Percentiles rank a stretch among this genome's conserved stretches.
Conservation (phyloP, 129 eudicot genomes). For the Flaveria bidentis region DNA sequence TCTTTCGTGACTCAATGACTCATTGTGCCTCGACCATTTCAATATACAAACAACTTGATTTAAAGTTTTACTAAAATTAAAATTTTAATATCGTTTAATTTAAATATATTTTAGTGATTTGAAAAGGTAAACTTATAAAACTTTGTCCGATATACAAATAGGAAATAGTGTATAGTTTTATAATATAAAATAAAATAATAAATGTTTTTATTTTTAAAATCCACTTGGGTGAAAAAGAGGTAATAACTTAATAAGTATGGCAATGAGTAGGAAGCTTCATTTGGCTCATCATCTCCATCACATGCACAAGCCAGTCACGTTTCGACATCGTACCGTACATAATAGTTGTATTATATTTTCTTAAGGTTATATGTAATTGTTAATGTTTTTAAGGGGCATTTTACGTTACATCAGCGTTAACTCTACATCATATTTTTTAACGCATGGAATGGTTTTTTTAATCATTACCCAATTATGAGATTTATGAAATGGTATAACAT, state of each 20-base stretch:
- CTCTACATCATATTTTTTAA: too few relatives aligned
- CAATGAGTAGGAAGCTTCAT: conserved; percentile 15
- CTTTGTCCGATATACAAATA: background rate
- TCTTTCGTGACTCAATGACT: background rate
- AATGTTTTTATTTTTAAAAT: background rate
- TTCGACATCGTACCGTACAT: too few relatives aligned
- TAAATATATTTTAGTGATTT: background rate
- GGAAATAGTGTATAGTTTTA: background rate
- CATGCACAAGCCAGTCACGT: conserved; percentile 12
- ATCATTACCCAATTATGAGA: too few relatives aligned
- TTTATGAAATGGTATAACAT: too few relatives aligned
- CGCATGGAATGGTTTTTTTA: too few relatives aligned
- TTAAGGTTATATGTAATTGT: too few relatives aligned
- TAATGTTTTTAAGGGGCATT: too few relatives aligned
- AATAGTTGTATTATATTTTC: too few relatives aligned
- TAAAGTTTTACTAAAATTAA: background rate
- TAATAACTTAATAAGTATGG: too few relatives aligned
- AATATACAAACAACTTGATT: background rate
- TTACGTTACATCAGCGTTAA: too few relatives aligned
- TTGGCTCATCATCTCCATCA: conserved; percentile 8
- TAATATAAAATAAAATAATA: background rate
- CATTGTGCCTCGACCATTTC: background rate
- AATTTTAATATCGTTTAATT: background rate
- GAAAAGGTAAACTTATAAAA: background rate
- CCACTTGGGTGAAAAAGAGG: background rate